A percentile compares a stretch with the other conserved stretches of the same genome.
phyloP scores from a whole-genome alignment of 164 flowering plant genomes.

The Santalum album region DNA sequence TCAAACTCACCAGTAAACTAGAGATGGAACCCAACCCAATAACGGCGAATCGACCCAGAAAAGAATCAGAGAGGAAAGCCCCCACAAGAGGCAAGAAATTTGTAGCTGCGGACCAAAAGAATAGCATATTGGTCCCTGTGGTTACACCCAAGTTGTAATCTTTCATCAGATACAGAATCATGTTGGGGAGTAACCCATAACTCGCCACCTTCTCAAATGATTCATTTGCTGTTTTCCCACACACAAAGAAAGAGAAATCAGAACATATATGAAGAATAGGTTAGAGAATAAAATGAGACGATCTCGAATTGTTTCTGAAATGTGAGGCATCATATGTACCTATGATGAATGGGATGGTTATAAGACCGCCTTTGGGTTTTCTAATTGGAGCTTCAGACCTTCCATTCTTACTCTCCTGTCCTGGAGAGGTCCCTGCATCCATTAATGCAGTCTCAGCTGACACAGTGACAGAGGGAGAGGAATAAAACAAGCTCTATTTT shows the following conservation, averaged over 20 bases:
- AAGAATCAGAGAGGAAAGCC: constrained; percentile 67
- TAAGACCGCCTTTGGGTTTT: constrained; percentile 19
- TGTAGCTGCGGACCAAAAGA: constrained; percentile 47
- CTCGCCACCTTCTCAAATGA: constrained; percentile 67
- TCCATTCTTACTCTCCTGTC: neutral
- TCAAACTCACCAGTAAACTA: no score
- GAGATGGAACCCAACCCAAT: no score
- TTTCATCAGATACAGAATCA: constrained; percentile 48
- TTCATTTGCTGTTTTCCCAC: constrained; percentile 41
- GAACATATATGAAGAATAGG: neutral
- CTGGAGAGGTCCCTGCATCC: no score
- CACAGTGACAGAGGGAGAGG: no score
- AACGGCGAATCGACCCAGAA: neutral
- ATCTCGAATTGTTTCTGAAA: neutral
- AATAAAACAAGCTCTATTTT: no score
- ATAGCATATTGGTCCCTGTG: constrained; percentile 36
- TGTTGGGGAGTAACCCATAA: constrained; percentile 53
- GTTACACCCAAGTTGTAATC: constrained; percentile 34
- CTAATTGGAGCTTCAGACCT: no score
- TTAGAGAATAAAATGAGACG: no score
- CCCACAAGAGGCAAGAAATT: constrained; percentile 52
- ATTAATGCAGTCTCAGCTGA: no score
- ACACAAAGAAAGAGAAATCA: neutral
- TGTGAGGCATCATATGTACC: constrained; percentile 17
- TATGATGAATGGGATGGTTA: constrained; percentile 41